Evolutionary conservation across 1,284 basidiomycete genomes (phyloP).

Genomic region (Ustilago sp.): DNA sequence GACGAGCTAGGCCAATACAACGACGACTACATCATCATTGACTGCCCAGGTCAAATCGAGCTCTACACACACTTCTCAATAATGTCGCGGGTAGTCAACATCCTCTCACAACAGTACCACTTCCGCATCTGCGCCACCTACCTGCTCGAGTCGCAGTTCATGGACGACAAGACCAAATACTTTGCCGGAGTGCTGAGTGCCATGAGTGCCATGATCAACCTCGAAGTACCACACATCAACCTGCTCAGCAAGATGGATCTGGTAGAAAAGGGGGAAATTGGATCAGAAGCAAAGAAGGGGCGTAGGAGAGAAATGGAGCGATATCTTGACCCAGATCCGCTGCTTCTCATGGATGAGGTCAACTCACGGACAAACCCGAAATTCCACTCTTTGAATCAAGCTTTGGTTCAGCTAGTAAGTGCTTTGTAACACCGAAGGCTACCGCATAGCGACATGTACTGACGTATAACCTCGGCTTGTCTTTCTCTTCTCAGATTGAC

Average conservation of each 20-base stretch:
- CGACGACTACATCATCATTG: slow-evolving; percentile 96
- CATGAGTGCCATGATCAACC: slow-evolving; percentile 98
- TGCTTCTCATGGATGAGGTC: slow-evolving; percentile 80
- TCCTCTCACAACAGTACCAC: slow-evolving; percentile 69
- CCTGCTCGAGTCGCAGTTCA: slow-evolving; percentile 88
- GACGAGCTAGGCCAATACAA: slow-evolving; percentile 91
- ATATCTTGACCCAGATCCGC: slow-evolving; percentile 97
- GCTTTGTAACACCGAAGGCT: neutral
- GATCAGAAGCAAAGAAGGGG: slow-evolving; percentile 69
- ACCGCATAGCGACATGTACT: neutral
- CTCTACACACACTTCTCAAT: slow-evolving; percentile 98
- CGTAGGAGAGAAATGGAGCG: slow-evolving; percentile 73
- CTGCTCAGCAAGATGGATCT: slow-evolving; percentile 99
- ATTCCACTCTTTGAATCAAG: slow-evolving; percentile 92
- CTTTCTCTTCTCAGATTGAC: slow-evolving; percentile 79
- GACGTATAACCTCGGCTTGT: neutral
- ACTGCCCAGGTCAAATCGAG: slow-evolving; percentile 99
- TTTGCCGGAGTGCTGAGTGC: slow-evolving; percentile 98
- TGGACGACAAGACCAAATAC: slow-evolving; percentile 90
- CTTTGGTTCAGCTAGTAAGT: slow-evolving; percentile 88
- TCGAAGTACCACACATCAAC: slow-evolving; percentile 96
- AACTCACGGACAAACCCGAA: slow-evolving; percentile 80
- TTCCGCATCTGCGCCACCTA: slow-evolving; percentile 73
- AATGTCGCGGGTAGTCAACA: slow-evolving; percentile 84
- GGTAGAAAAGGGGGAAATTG: slow-evolving; percentile 77